These are phyloP conservation scores for Daldinia bambusicola DNA, from an alignment of 495 filamentous ascomycete genomes.

Conservation along the genomic window DNA sequence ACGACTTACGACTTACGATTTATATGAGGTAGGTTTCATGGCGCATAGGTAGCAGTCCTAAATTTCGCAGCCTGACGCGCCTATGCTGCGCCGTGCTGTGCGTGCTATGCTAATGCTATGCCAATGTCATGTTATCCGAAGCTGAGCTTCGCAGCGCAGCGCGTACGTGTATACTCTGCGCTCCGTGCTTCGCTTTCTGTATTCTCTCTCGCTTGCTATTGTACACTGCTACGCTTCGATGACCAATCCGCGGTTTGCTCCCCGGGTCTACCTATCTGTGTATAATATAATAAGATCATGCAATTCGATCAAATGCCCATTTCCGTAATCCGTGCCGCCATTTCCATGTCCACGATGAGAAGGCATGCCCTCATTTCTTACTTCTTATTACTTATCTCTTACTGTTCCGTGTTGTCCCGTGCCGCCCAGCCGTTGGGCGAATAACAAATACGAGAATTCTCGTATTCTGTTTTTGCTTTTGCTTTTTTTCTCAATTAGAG, in stretches of 20 bases:
- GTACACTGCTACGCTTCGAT: constrained; percentile 3
- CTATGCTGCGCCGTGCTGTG: neutral
- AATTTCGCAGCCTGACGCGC: constrained; percentile 22
- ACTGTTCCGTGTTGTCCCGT: neutral
- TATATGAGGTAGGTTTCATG: neutral
- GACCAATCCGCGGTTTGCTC: constrained; percentile 13
- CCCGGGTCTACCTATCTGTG: neutral
- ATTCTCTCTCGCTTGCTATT: neutral
- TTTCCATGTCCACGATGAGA: neutral
- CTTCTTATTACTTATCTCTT: neutral
- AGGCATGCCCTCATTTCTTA: neutral
- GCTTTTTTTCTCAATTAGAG: neutral
- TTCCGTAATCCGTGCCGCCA: constrained; percentile 3
- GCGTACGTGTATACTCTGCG: neutral
- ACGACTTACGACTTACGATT: neutral
- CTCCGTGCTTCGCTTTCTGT: neutral
- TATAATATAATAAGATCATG: constrained; percentile 1
- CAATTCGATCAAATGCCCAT: constrained; percentile 4
- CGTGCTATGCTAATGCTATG: constrained; percentile 19
- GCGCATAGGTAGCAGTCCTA: neutral
- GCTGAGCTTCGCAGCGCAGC: neutral
- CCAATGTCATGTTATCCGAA: constrained; percentile 6
- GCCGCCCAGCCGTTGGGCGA: constrained; percentile 1
- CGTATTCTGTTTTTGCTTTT: too few relatives aligned
- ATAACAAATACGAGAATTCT: neutral